A percentile compares a stretch with the other conserved stretches of the same genome.
Conservation (phyloP, 2,329 filamentous ascomycete genomes). For the Cryoendolithus antarcticus region DNA sequence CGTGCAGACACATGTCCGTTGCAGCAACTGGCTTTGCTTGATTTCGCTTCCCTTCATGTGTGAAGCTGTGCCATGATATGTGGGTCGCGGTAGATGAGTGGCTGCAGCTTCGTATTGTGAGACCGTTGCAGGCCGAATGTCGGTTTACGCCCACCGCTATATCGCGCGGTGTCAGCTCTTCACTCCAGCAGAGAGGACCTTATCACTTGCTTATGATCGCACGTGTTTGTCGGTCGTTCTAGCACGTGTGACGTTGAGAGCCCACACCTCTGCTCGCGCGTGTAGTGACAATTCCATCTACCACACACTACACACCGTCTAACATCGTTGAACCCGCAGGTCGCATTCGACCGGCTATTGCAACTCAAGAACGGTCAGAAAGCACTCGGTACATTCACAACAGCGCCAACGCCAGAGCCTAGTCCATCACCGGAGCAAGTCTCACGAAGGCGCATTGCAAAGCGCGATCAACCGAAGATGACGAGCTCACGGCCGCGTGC, state of each 20-base stretch:
- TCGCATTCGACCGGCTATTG: slow-evolving; percentile 34
- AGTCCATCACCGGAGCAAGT: background rate
- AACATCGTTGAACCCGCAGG: slow-evolving; percentile 20
- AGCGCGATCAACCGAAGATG: slow-evolving; percentile 1
- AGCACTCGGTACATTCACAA: slow-evolving; percentile 31
- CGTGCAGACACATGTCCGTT: background rate
- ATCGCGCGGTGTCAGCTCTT: background rate
- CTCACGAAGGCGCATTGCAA: slow-evolving; percentile 1
- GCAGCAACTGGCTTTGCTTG: background rate
- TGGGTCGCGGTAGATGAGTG: too few relatives aligned
- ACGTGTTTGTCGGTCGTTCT: too few relatives aligned
- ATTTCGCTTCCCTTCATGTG: background rate
- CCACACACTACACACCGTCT: slow-evolving; percentile 34
- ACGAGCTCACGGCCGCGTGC: too few relatives aligned
- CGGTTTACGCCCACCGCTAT: too few relatives aligned
- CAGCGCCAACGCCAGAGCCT: slow-evolving; percentile 6
- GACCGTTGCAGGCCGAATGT: too few relatives aligned
- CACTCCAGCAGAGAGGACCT: background rate
- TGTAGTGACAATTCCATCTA: too few relatives aligned
- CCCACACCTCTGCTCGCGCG: slow-evolving; percentile 22
- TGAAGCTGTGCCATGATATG: too few relatives aligned
- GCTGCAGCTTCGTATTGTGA: too few relatives aligned
- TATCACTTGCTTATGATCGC: too few relatives aligned
- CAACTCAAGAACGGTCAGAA: slow-evolving; percentile 33
- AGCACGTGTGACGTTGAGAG: too few relatives aligned